These are phyloP conservation scores for Gliomastix tumulicola DNA, from an alignment of 2,329 filamentous ascomycete species.

Conservation along the genomic window DNA sequence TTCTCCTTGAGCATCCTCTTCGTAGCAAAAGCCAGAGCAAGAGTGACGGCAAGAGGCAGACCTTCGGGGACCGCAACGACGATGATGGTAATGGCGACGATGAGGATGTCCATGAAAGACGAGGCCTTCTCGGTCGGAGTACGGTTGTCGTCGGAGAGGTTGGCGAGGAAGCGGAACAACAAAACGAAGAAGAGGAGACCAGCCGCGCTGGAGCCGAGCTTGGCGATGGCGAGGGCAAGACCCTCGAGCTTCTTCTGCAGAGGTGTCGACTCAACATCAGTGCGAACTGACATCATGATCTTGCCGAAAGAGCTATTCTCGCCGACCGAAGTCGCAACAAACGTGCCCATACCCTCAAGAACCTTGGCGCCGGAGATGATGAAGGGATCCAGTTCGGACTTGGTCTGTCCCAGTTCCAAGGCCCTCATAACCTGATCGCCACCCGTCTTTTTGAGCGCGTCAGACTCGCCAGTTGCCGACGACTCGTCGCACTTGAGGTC, in stretches of 20 bases:
- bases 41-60: conserved; percentile 57
- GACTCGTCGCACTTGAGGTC: conserved; percentile 61
- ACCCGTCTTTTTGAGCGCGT: conserved; percentile 60
- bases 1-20: conserved; percentile 61
- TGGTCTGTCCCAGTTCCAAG: conserved; percentile 33
- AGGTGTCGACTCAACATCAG: conserved; percentile 43
- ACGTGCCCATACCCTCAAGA: conserved; percentile 45
- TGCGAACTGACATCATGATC: conserved; percentile 47
- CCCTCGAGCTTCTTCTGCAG: conserved; percentile 45
- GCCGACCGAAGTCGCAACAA: conserved; percentile 48
- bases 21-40: conserved; percentile 58
- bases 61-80: conserved; percentile 64
- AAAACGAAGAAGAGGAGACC: conserved; percentile 69
- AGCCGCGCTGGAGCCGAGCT: conserved; percentile 55
- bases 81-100: conserved; percentile 60
- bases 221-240: conserved; percentile 24
- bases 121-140: conserved; percentile 48
- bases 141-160: conserved; percentile 42
- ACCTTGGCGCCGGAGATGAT: conserved; percentile 56
- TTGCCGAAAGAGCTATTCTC: conserved; percentile 46
- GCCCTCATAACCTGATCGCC: conserved; percentile 51
- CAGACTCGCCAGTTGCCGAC: conserved; percentile 67
- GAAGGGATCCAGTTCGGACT: conserved; percentile 55
- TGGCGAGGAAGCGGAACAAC: conserved; percentile 68
- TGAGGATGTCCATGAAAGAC: conserved; percentile 56